phyloP scores from a whole-genome alignment of 176 grass and related monocot genomes.

The Ensete glaucum region DNA sequence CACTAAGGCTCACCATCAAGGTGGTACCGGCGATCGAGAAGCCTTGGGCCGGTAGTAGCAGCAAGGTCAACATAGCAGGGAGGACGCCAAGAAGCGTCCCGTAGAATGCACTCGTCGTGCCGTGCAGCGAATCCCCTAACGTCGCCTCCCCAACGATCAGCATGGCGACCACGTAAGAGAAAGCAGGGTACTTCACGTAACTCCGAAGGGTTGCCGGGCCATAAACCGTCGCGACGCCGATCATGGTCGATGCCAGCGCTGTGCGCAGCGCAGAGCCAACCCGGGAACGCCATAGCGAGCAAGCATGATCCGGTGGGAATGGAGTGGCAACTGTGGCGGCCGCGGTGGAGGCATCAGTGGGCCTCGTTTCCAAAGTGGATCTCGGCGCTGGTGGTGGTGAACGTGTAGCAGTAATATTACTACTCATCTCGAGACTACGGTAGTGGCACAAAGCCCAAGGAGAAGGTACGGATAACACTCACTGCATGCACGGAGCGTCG shows the following conservation, averaged over 20 bases:
- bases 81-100: slow-evolving; percentile 53
- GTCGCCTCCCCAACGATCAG: slow-evolving; percentile 56
- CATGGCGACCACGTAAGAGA: slow-evolving; percentile 61
- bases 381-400: neutral
- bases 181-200: slow-evolving; percentile 59
- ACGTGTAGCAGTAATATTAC: neutral
- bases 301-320: neutral
- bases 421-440: neutral
- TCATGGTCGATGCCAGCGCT: slow-evolving; percentile 50
- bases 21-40: slow-evolving; percentile 30
- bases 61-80: slow-evolving; percentile 53
- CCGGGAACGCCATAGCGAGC: slow-evolving; percentile 29
- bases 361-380: neutral
- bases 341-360: neutral
- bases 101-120: slow-evolving; percentile 32
- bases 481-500: neutral
- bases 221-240: slow-evolving; percentile 47
- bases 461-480: neutral
- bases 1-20: slow-evolving; percentile 35
- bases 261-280: slow-evolving; percentile 42
- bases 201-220: slow-evolving; percentile 19
- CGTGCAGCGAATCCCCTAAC: slow-evolving; percentile 39
- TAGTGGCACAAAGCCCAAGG: neutral
- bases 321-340: neutral
- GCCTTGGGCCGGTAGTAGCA: slow-evolving; percentile 33